Evolutionary conservation across 2,329 filamentous ascomycete genomes (phyloP), one percentile per base, ranked within the genome.

Genomic region (Colletotrichum costaricense): DNA sequence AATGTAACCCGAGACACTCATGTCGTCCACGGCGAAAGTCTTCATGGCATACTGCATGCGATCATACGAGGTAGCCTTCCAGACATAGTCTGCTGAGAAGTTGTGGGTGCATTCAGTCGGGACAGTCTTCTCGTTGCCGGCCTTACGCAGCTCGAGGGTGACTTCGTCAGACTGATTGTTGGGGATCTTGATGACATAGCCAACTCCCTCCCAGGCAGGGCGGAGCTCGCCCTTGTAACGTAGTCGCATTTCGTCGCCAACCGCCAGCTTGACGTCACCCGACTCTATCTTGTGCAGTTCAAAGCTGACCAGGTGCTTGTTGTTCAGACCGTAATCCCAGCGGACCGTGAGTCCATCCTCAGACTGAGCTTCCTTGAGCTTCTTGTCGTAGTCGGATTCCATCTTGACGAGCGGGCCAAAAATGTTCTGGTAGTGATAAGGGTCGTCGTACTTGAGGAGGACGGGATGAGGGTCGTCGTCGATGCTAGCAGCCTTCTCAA

Each of bases 11-110:
- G 97, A 98, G 56, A 99, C 96, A 80, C 95, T 98, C 93, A 97
- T 94, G 83, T 99, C 97, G 78, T 99, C 96, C 57, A 98, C 92
- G 6, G 97, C 97, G 81, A 99, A 99, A 0, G 95, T 98, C 88
- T 98, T 98, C 96, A 99, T 98, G 67, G 97, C 97, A 76, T 95
- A 91, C 83, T 99, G 97, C 97, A 99, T 99, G 75, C 97, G 95
- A 80, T 99, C 97, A 81, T 99, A 99, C 0, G 96, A 98, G 0
- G 97, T 99, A 16, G 97, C 97, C 82, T 99, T 99, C 97, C 97
- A 99, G 69, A 99, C 97, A 80, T 99, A 99, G 82, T 99, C 97
- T 76, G 96, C 97, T 19, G 95, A 98, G 84, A 99, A 99, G 83
- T 98, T 98, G 84, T 97, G 95, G 0, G 96, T 98, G 83, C 96